phyloP scores from a whole-genome alignment of 1,139 yeast species.

The Hyphopichia wangnamkhiaoensis region DNA sequence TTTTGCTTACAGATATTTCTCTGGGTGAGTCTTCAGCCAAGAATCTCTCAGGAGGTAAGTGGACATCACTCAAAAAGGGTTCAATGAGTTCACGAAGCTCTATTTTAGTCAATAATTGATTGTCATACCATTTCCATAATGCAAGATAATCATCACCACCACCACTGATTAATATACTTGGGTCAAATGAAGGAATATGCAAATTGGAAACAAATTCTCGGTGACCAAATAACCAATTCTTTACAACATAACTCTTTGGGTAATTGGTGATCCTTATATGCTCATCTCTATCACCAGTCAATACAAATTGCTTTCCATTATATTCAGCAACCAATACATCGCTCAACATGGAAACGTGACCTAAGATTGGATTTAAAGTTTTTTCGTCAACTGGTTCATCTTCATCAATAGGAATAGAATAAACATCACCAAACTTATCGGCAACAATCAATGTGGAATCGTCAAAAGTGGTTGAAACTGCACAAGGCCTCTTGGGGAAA shows the following conservation, averaged over 20 bases:
- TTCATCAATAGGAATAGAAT: conserved; percentile 47
- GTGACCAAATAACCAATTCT: conserved; percentile 87
- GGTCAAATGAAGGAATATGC: conserved; percentile 51
- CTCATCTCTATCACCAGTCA: conserved; percentile 94
- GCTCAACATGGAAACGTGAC: conserved; percentile 96
- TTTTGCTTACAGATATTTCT: conserved; percentile 57
- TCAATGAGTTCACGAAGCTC: conserved; percentile 50
- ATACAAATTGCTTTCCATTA: conserved; percentile 53
- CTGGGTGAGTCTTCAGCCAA: conserved; percentile 52
- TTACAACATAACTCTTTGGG: conserved; percentile 77
- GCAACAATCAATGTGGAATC: conserved; percentile 64
- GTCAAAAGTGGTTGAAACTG: conserved; percentile 61
- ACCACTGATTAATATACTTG: conserved; percentile 61
- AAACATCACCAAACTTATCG: conserved; percentile 98
- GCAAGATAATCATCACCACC: conserved; percentile 87
- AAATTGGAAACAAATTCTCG: conserved; percentile 73
- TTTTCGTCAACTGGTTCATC: conserved; percentile 39
- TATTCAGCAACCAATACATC: conserved; percentile 54
- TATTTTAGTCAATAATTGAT: conserved; percentile 48
- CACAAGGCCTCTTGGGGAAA: conserved; percentile 88
- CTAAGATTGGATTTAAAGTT: conserved; percentile 66
- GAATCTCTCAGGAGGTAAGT: conserved; percentile 68
- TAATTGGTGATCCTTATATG: conserved; percentile 86
- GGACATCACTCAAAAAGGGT: conserved; percentile 55
- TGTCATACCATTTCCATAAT: conserved; percentile 74